Evolutionary conservation across 192 early-diverging fungal genomes (phyloP), one percentile per base, ranked within the genome.

Genomic region (Coemansia sp.): DNA sequence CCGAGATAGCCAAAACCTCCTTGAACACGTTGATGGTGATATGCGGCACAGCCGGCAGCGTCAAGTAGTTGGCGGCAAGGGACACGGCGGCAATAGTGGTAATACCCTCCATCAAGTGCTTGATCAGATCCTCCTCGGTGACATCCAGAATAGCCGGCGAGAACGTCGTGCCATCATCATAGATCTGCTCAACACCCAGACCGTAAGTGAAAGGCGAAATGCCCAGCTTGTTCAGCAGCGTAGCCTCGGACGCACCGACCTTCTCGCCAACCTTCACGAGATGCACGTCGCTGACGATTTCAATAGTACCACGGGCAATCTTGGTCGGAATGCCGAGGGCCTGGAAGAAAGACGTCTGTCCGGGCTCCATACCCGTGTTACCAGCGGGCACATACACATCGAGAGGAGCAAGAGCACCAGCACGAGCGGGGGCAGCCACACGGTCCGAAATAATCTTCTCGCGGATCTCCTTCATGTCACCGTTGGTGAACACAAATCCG

Each of bases 171-270:
- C 95, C 94, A 61, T 89, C 79, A 82, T 94, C 92, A 83, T 90
- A 99, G 75, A 99, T 89, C 87, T 94, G 88, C 70, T 84, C 67
- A 62, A 99, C 88, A 64, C 83, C 84, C 87, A 99, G 82, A 91
- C 97, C 97, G 86, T 99, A 99, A 78, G 96, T 97, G 90, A 99
- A 99, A 49, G 97, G 97, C 58, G 96, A 99, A 85, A 99, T 98
- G 88, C 93, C 92, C 82, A 99, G 84, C 97, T 93, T 99, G 91
- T 97, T 99, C 66, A 99, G 86, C 70, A 99, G 86, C 68, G 94
- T 88, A 79, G 95, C 95, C 85, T 99, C 95, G 70, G 97, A 98
- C 69, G 93, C 88, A 82, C 97, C 95, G 82, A 99, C 97, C 86
- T 92, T 93, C 78, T 83, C 74, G 53, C 93, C 95, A 64, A 80